Base-by-base conservation (phyloP, 495 filamentous ascomycete genomes). In the Aspergillus indologenus region DNA sequence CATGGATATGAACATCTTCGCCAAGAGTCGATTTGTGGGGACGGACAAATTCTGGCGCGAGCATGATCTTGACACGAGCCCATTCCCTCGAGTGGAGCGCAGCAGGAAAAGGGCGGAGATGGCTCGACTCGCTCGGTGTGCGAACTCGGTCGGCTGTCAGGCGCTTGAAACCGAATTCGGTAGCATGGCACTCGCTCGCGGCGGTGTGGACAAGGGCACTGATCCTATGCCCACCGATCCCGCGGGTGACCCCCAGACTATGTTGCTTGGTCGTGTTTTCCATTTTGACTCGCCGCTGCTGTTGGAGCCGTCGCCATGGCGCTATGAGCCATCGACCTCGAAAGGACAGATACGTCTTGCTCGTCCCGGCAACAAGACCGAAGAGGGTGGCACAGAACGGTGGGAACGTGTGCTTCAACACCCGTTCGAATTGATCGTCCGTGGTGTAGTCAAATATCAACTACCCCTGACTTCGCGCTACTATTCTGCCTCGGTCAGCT, bases 401-500 rank as follows among this genome's bases (percentile, higher is more conserved):
- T 98, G 94, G 94, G 92, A 97, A 70, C 82, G 84, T 46, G 91
- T 98, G 24, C 74, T 98, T 24, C 81, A 92, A 64, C 87, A 97
- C 73, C 89, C 92, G 31, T 98, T 98, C 61, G 90, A 95, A 57
- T 77, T 98, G 53, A 91, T 96, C 58, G 85, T 98, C 26, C 85
- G 92, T 53, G 94, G 94, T 42, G 87, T 92, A 7, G 73, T 98
- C 65, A 90, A 90, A 69, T 98, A 98, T 66, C 86, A 88, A 26
- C 78, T 97, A 19, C 94, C 94, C 12, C 78, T 98, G 53, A 92
- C 83, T 65, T 86, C 86, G 34, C 83, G 82, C 43, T 77, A 85
- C 50, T 78, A 85, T 61, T 81, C 79, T 0, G 78, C 76, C 5
- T 75, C 77, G 14, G 76, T 87, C 56, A 80, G 77, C 52, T 77